Conservation (phyloP, 73 alveolate genomes). For the Paramecium bursaria region DNA sequence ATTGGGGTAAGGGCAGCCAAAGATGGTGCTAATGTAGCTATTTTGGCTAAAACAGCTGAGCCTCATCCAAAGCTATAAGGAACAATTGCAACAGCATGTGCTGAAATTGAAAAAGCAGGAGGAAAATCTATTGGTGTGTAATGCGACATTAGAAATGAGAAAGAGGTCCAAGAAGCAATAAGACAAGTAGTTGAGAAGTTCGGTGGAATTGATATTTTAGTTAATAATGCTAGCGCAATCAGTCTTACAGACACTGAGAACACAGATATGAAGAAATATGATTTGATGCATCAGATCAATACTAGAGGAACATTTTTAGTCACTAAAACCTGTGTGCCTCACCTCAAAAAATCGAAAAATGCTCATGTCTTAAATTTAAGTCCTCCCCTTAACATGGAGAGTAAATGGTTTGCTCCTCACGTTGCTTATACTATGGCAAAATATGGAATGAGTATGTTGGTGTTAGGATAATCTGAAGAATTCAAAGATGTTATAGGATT, state of each 20-base stretch:
- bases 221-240: slow-evolving; percentile 90
- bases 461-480: slow-evolving; percentile 86
- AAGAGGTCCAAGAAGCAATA: slow-evolving; percentile 83
- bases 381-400: slow-evolving; percentile 80
- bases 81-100: slow-evolving; percentile 90
- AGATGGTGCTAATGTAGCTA: slow-evolving; percentile 92
- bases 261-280: slow-evolving; percentile 82
- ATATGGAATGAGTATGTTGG: slow-evolving; percentile 84
- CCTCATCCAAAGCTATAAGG: slow-evolving; percentile 85
- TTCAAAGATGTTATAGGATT: slow-evolving; percentile 77
- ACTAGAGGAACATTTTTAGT: slow-evolving; percentile 86
- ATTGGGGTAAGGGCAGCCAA: slow-evolving; percentile 87
- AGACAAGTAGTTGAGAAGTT: slow-evolving; percentile 79
- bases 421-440: slow-evolving; percentile 86
- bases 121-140: slow-evolving; percentile 81
- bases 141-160: slow-evolving; percentile 90
- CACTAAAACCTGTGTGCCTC: slow-evolving; percentile 82
- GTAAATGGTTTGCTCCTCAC: slow-evolving; percentile 83
- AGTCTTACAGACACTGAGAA: slow-evolving; percentile 72
- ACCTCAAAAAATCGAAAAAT: slow-evolving; percentile 79
- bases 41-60: slow-evolving; percentile 88
- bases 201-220: slow-evolving; percentile 90
- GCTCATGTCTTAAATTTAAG: slow-evolving; percentile 87
- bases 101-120: slow-evolving; percentile 84
- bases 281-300: slow-evolving; percentile 80